phyloP scores from a whole-genome alignment of 164 flowering plant species.

The Tetrastigma voinierianum region DNA sequence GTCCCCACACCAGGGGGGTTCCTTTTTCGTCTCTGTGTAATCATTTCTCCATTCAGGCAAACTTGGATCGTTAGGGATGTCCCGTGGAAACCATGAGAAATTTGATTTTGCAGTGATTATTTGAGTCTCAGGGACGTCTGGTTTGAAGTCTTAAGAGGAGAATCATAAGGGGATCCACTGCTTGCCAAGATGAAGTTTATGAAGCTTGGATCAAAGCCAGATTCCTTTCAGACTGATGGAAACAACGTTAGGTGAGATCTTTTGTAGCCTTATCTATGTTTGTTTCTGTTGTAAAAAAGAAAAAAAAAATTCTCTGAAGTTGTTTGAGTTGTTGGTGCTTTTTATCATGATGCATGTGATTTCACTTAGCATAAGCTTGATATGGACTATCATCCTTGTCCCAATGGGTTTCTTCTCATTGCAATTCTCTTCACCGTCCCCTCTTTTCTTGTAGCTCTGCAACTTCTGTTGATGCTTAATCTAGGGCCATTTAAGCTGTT shows the following conservation, averaged over 20 bases:
- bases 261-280: slow-evolving; percentile 1
- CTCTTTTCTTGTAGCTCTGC: background rate
- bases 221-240: slow-evolving; percentile 80
- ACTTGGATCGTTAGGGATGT: slow-evolving; percentile 18
- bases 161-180: slow-evolving; percentile 18
- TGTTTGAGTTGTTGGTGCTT: background rate
- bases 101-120: slow-evolving; percentile 15
- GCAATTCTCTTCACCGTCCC: background rate
- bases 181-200: slow-evolving; percentile 84
- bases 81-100: slow-evolving; percentile 1
- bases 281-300: background rate
- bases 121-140: slow-evolving; percentile 23
- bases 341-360: background rate
- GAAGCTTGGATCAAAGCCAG: slow-evolving; percentile 98
- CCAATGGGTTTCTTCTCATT: background rate
- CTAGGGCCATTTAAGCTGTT: background rate
- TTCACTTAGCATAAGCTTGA: background rate
- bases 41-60: slow-evolving; percentile 15
- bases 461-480: background rate
- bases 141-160: slow-evolving; percentile 13
- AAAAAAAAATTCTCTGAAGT: background rate
- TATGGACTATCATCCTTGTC: background rate
- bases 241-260: slow-evolving; percentile 62
- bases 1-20: slow-evolving; percentile 34
- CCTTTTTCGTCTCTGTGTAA: slow-evolving; percentile 21